Evolutionary conservation across 371 early-diverging fungal genomes (phyloP), one percentile per base, ranked within the genome.

Genomic region (Apophysomyces variabilis): DNA sequence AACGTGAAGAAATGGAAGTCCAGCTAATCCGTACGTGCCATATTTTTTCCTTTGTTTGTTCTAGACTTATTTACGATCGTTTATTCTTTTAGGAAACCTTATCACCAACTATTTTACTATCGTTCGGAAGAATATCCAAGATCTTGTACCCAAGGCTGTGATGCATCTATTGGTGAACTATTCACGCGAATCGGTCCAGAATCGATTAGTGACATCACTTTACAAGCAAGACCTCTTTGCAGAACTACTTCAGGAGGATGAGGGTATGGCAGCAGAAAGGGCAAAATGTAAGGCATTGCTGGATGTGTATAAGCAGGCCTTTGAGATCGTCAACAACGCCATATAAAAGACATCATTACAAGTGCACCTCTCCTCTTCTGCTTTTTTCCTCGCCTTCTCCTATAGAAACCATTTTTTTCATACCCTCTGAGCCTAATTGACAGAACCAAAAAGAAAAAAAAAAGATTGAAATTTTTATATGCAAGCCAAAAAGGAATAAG

Each of bases 121-220:
- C 46, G 47, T 74, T 11, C 89, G 94, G 70, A 92, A 93, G 74
- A 88, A 90, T 37, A 89, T 96, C 45, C 90, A 93, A 68, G 96
- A 96, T 62, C 80, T 94, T 65, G 95, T 96, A 2, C 97, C 97
- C 50, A 96, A 96, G 78, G 92, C 96, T 0, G 87, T 96, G 61
- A 95, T 96, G 94, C 91, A 92, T 66, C 70, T 93, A 44, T 71
- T 94, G 50, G 93, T 94, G 60, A 91, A 93, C 69, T 78, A 90
- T 72, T 89, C 90, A 11, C 87, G 91, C 62, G 89, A 92, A 66
- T 66, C 84, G 7, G 85, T 96, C 57, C 96, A 96, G 71, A 92
- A 92, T 77, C 84, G 90, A 35, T 83, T 97, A 21, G 96, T 97
- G 4, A 82, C 91, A 14, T 87, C 90, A 12, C 83, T 97, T n/a